Percentiles rank a stretch among this genome's conserved stretches.
These are phyloP conservation scores for Corymbia calophylla DNA, from an alignment of 441 rosid species.

Conservation along the genomic window DNA sequence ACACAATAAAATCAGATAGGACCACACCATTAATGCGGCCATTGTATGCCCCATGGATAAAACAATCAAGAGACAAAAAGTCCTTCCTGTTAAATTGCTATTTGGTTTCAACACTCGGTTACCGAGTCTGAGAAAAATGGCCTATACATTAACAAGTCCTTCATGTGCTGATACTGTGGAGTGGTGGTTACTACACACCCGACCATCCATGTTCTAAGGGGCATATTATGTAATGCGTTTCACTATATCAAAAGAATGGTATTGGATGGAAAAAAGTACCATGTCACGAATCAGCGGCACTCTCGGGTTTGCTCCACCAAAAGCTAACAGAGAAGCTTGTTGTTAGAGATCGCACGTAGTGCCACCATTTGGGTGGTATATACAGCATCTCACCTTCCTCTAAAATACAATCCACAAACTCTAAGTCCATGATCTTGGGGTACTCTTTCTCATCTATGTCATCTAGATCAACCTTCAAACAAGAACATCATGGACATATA, in stretches of 20 bases:
- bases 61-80: neutral
- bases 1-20: neutral
- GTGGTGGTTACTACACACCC: neutral
- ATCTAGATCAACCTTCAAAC: constrained; percentile 88
- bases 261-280: neutral
- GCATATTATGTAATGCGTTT: neutral
- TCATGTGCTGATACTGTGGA: neutral
- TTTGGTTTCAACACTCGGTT: neutral
- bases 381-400: constrained; percentile 98
- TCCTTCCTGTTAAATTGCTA: neutral
- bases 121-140: neutral
- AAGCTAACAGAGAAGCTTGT: constrained; percentile 85
- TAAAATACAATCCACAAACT: constrained; percentile 77
- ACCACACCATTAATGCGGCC: neutral
- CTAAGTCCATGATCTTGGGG: constrained; percentile 55
- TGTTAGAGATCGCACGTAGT: constrained; percentile 82
- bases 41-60: neutral
- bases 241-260: constrained; percentile 10
- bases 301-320: constrained; percentile 71
- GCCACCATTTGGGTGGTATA: constrained; percentile 99
- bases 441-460: constrained; percentile 47
- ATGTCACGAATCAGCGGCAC: constrained; percentile 20
- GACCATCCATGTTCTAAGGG: neutral
- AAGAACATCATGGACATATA: neutral
- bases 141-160: neutral